These are phyloP conservation scores for Monosporozyma yasuniensis DNA, from an alignment of 805 yeast species.

Conservation along the genomic window DNA sequence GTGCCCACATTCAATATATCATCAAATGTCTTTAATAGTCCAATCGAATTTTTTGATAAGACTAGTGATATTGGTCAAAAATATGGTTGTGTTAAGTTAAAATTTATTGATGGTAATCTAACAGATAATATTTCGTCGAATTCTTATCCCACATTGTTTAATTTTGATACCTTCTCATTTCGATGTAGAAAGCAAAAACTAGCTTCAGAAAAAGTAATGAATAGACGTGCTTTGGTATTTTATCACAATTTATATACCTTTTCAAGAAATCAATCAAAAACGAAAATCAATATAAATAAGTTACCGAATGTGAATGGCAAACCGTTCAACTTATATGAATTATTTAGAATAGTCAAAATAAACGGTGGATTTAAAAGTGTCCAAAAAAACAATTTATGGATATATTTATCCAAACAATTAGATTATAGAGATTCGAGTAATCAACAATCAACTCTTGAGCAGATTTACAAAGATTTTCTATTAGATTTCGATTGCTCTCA, in stretches of 20 bases:
- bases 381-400: constrained; percentile 65
- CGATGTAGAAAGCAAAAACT: constrained; percentile 21
- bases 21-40: constrained; percentile 9
- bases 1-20: constrained; percentile 18
- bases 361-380: constrained; percentile 63
- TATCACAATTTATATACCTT: constrained; percentile 38
- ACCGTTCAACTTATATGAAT: constrained; percentile 52
- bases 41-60: constrained; percentile 17
- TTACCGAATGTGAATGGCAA: constrained; percentile 61
- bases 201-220: constrained; percentile 29
- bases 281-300: constrained; percentile 26
- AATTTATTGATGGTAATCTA: constrained; percentile 2
- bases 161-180: constrained; percentile 21
- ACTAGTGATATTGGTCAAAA: constrained; percentile 17
- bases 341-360: constrained; percentile 47
- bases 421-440: constrained; percentile 67
- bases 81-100: constrained; percentile 21
- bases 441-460: constrained; percentile 58
- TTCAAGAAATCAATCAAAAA: constrained; percentile 24
- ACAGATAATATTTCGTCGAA: too few relatives aligned
- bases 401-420: constrained; percentile 70
- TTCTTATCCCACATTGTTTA: too few relatives aligned
- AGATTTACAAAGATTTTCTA: constrained; percentile 38
- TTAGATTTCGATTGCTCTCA: constrained; percentile 23
- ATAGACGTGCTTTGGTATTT: constrained; percentile 39